A percentile compares a stretch with the other conserved stretches of the same genome.
Conservation (phyloP, 2,329 filamentous ascomycete genomes). For the Neocatenulostroma microsporum region DNA sequence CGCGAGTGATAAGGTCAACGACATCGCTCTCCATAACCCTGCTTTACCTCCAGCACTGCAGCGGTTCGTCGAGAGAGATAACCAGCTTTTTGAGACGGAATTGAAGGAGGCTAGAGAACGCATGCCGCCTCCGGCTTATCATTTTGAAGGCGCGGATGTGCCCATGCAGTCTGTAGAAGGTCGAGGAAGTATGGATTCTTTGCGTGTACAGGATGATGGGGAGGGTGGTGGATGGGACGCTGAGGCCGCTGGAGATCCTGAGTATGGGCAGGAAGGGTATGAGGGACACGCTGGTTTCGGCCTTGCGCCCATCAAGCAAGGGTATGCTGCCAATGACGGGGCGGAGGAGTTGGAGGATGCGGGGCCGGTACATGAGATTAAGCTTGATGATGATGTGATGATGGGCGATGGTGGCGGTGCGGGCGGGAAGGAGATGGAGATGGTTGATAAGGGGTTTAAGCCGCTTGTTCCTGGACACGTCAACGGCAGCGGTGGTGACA, state of each 20-base stretch:
- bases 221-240: slow-evolving; percentile 6
- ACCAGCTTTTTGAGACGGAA: slow-evolving; percentile 19
- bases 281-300: slow-evolving; percentile 4
- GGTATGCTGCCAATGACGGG: not conserved
- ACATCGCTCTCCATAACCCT: slow-evolving; percentile 5
- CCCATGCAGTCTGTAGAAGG: slow-evolving; percentile 3
- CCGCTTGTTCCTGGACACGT: not conserved
- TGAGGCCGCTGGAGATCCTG: slow-evolving; percentile 2
- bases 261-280: slow-evolving; percentile 3
- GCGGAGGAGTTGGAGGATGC: slow-evolving; percentile 3
- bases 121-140: slow-evolving; percentile 7
- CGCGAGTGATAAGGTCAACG: slow-evolving; percentile 39
- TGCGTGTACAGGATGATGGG: slow-evolving; percentile 6
- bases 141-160: not conserved
- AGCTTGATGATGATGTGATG: slow-evolving; percentile 7
- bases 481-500: slow-evolving; percentile 3
- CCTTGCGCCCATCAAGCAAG: slow-evolving; percentile 1
- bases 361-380: slow-evolving; percentile 6
- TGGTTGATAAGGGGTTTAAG: slow-evolving; percentile 4
- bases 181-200: slow-evolving; percentile 5
- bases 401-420: not conserved
- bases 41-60: slow-evolving; percentile 17
- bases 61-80: slow-evolving; percentile 22
- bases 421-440: slow-evolving; percentile 6
- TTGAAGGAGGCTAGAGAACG: slow-evolving; percentile 2